Evolutionary conservation across 371 early-diverging fungal genomes (phyloP).

Genomic region (Rhizopus microsporus): DNA sequence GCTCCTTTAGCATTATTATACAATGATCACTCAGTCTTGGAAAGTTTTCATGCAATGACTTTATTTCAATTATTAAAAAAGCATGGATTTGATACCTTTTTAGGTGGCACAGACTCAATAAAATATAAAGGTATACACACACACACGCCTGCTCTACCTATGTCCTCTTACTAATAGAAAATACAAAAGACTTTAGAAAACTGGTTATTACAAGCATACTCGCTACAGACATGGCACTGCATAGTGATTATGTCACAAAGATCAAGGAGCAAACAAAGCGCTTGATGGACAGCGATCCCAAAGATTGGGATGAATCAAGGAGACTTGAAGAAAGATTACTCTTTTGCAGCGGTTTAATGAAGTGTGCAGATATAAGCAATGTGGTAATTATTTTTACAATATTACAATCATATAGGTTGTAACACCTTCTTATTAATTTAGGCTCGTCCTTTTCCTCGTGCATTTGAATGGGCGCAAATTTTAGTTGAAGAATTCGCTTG

Average conservation of each 20-base stretch:
- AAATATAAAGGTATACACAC: slow-evolving; percentile 29
- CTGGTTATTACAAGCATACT: slow-evolving; percentile 70
- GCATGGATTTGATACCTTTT: slow-evolving; percentile 52
- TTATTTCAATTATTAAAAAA: slow-evolving; percentile 81
- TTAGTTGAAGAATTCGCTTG: slow-evolving; percentile 63
- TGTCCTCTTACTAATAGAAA: no score
- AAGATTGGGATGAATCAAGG: slow-evolving; percentile 15
- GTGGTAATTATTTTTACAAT: slow-evolving; percentile 40
- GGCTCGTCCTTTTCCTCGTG: slow-evolving; percentile 61
- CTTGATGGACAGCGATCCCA: slow-evolving; percentile 25
- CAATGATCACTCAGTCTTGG: slow-evolving; percentile 90
- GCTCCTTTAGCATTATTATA: slow-evolving; percentile 86
- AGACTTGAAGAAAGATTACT: slow-evolving; percentile 51
- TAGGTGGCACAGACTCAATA: slow-evolving; percentile 26
- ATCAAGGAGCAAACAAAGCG: slow-evolving; percentile 63
- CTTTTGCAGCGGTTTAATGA: slow-evolving; percentile 75
- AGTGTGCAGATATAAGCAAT: slow-evolving; percentile 88
- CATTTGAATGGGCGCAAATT: slow-evolving; percentile 58
- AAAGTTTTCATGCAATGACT: slow-evolving; percentile 89
- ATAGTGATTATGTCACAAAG: slow-evolving; percentile 73
- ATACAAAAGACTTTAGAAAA: slow-evolving; percentile 63
- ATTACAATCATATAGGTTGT: neutral
- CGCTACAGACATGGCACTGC: slow-evolving; percentile 83
- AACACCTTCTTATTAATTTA: neutral
- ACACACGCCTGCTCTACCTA: neutral